Evolutionary conservation across 2,329 filamentous ascomycete species (phyloP).

Genomic region (Diaporthe ilicicola): DNA sequence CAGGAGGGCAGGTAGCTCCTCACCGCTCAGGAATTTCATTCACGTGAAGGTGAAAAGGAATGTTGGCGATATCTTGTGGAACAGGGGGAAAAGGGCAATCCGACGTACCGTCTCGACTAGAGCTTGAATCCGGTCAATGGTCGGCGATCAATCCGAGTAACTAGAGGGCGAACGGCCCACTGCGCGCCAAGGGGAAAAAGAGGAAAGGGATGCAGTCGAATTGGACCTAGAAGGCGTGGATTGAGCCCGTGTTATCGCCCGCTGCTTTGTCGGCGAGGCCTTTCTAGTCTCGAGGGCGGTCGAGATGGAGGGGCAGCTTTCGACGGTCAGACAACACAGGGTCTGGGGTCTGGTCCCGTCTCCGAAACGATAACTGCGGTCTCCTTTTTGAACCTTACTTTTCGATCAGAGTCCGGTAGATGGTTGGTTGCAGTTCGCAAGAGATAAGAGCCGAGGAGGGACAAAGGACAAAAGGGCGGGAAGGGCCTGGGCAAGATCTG

Average conservation of each 20-base stretch:
- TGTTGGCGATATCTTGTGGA: not conserved
- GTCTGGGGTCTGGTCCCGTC: not conserved
- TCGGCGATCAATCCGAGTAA: conserved; percentile 14
- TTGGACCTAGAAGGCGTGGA: not conserved
- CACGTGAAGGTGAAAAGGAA: not conserved
- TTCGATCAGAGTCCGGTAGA: not conserved
- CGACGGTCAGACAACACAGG: conserved; percentile 1
- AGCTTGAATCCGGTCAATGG: conserved; percentile 18
- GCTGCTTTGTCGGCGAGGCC: conserved; percentile 9
- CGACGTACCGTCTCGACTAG: conserved; percentile 30
- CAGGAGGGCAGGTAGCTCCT: not conserved
- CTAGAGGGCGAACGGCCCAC: not conserved
- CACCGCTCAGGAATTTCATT: conserved; percentile 26
- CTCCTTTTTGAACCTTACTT: not conserved
- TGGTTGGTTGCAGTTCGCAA: not conserved
- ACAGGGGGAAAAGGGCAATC: not conserved
- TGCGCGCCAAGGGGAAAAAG: not conserved
- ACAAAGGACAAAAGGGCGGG: not conserved
- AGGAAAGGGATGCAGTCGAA: not conserved
- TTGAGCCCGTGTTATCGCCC: conserved; percentile 13
- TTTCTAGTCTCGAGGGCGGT: conserved; percentile 8
- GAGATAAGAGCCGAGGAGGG: conserved; percentile 18
- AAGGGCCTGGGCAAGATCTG: not conserved
- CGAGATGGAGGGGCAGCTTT: not conserved
- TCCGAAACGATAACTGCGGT: not conserved